These are phyloP conservation scores for Magnusiomyces tetraspermus DNA, from an alignment of 1,139 yeast genomes.

Conservation along the genomic window DNA sequence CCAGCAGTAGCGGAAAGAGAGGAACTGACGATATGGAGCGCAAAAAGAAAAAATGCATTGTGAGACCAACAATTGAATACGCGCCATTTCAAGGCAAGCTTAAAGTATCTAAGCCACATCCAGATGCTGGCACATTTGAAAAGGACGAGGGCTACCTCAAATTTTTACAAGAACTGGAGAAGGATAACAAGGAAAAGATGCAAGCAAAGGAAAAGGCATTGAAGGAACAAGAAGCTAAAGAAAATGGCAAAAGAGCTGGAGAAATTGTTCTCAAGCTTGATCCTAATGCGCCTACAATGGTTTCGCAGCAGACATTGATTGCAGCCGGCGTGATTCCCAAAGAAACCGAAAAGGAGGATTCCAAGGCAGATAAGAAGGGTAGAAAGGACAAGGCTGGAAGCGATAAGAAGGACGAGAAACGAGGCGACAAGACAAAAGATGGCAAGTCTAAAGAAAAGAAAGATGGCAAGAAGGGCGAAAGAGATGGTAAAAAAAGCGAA, in stretches of 20 bases:
- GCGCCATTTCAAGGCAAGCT: slow-evolving; percentile 2
- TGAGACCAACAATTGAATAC: slow-evolving; percentile 1
- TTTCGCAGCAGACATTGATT: background rate
- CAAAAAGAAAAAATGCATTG: background rate
- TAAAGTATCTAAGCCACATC: background rate
- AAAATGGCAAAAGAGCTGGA: background rate
- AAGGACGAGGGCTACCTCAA: background rate
- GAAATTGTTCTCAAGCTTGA: background rate
- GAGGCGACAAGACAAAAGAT: background rate
- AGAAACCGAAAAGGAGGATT: background rate
- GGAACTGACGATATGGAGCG: background rate
- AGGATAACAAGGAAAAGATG: background rate
- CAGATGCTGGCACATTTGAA: background rate
- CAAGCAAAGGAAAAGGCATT: background rate
- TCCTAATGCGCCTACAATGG: background rate
- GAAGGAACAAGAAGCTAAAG: slow-evolving; percentile 2
- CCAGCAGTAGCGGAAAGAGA: background rate
- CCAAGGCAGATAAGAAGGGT: background rate
- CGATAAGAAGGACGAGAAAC: background rate
- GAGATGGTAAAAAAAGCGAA: background rate
- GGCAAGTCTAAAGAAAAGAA: background rate
- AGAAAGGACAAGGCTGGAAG: background rate
- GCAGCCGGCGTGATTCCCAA: background rate
- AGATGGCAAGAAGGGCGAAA: background rate
- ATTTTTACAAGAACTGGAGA: background rate